Percentiles rank a stretch among this genome's conserved stretches.
phyloP scores from a whole-genome alignment of 2,329 filamentous ascomycete genomes.

The Arthrinium phaeospermum region DNA sequence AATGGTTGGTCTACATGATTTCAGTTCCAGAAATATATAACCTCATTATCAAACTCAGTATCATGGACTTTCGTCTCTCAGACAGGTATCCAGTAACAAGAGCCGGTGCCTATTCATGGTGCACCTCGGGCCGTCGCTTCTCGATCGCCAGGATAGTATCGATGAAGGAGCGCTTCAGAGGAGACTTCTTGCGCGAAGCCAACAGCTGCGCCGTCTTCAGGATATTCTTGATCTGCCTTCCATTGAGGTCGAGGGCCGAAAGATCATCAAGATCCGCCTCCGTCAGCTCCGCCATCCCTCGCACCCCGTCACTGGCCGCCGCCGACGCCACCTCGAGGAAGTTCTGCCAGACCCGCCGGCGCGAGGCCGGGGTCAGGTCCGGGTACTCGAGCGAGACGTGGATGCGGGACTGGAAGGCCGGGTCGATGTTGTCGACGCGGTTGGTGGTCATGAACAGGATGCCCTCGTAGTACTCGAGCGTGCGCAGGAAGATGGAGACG shows the following conservation, averaged over 20 bases:
- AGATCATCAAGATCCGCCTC: conserved; percentile 26
- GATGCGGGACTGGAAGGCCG: conserved; percentile 33
- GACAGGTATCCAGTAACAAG: too few species aligned
- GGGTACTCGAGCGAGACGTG: conserved; percentile 32
- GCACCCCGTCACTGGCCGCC: neutral
- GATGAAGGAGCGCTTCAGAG: neutral
- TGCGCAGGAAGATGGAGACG: conserved; percentile 9
- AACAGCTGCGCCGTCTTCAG: conserved; percentile 28
- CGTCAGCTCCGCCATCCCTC: conserved; percentile 10
- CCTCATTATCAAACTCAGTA: too few species aligned
- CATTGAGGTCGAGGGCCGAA: conserved; percentile 33
- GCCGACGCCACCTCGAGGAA: conserved; percentile 31
- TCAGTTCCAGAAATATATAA: too few species aligned
- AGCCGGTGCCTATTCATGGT: neutral
- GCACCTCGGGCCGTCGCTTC: neutral
- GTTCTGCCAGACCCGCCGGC: conserved; percentile 34
- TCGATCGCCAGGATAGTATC: neutral
- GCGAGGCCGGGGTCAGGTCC: conserved; percentile 25
- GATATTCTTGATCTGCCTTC: conserved; percentile 41
- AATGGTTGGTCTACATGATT: too few species aligned
- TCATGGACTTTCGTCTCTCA: too few species aligned
- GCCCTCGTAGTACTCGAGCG: conserved; percentile 29
- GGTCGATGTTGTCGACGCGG: conserved; percentile 30
- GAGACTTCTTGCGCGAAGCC: neutral
- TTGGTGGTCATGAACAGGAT: conserved; percentile 33